Evolutionary conservation across 1,284 basidiomycete species (phyloP).

Genomic region (Polyporus tsugae): DNA sequence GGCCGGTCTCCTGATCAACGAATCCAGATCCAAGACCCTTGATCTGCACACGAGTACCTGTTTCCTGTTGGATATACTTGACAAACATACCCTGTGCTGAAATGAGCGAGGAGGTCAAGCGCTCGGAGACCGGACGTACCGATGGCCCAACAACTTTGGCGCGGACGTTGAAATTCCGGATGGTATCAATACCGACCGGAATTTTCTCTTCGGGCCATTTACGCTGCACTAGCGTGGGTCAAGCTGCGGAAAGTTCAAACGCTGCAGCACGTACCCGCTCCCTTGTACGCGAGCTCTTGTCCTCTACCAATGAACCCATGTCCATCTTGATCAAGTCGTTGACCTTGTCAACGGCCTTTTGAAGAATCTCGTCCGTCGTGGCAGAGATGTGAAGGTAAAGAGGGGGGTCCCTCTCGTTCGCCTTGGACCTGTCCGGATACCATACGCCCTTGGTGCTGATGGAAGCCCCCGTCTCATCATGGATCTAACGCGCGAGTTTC

Average conservation of each 20-base stretch:
- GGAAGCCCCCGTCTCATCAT: conserved; percentile 89
- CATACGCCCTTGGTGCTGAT: conserved; percentile 93
- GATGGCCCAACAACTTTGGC: conserved; percentile 97
- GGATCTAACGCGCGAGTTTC: conserved; percentile 61
- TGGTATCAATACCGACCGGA: conserved; percentile 85
- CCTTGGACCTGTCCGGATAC: conserved; percentile 92
- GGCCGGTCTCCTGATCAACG: conserved; percentile 92
- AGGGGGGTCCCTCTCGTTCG: conserved; percentile 92
- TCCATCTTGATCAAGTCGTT: conserved; percentile 89
- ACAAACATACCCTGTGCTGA: conserved; percentile 87
- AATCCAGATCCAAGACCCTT: conserved; percentile 97
- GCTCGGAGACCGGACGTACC: conserved; percentile 50
- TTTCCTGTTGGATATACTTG: conserved; percentile 98
- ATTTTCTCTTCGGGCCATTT: conserved; percentile 98
- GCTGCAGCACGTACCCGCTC: conserved; percentile 56
- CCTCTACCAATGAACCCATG: conserved; percentile 88
- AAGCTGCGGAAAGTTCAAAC: neutral
- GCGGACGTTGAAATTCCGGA: conserved; percentile 97
- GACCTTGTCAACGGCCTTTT: conserved; percentile 84
- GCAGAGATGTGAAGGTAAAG: conserved; percentile 95
- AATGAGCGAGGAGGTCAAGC: neutral
- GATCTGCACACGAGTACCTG: conserved; percentile 96
- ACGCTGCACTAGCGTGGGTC: conserved; percentile 53
- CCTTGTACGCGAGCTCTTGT: conserved; percentile 74
- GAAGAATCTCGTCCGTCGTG: conserved; percentile 79